Evolutionary conservation across 1,139 yeast species (phyloP), one percentile per base, ranked within the genome.

Genomic region (Hansenula lynferdii): DNA sequence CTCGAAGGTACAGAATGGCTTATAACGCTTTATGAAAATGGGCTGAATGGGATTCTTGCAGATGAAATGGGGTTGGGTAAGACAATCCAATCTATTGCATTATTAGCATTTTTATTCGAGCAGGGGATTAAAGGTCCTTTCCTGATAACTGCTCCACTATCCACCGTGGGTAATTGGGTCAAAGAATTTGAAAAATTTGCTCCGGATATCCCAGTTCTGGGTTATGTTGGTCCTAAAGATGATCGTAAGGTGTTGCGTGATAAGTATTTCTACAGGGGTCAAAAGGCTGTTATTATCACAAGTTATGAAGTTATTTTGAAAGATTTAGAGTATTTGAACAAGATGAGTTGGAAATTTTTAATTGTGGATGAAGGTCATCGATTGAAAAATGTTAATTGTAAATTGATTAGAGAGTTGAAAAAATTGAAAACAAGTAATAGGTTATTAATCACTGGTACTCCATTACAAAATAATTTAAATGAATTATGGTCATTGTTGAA

Each of bases 51-150:
- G 4, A 89, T 92, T 26, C 65, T 92, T 23, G 97, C 97, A 0
- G 97, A 92, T 61, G 97, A 90, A 59, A 92, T 90, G 97, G 97
- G 97, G 0, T 66, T 89, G 30, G 97, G 98, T 6, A 90, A 90
- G 56, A 92, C 97, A 0, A 62, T 90, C 11, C 96, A 90, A 58
- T 83, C 94, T 34, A 85, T 92, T 41, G 73, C 95, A 0, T 70
- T 90, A 45, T 54, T 90, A 12, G 77, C 87, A 10, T 86, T 83
- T 55, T 66, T 92, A 32, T 74, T 84, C 32, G 96, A 87, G 49
- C 78, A 86, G 55, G 90, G 85, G 3, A 75, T 87, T 2, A 60
- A 63, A 19, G 97, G 97, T 0, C 96, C 97, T 0, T 90, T 86
- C 54, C 64, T 92, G 31, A 72, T 92, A 33, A 87, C 89, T 22